Conservation (phyloP, 2,329 filamentous ascomycete species). For the Tolypocladium amazonense region DNA sequence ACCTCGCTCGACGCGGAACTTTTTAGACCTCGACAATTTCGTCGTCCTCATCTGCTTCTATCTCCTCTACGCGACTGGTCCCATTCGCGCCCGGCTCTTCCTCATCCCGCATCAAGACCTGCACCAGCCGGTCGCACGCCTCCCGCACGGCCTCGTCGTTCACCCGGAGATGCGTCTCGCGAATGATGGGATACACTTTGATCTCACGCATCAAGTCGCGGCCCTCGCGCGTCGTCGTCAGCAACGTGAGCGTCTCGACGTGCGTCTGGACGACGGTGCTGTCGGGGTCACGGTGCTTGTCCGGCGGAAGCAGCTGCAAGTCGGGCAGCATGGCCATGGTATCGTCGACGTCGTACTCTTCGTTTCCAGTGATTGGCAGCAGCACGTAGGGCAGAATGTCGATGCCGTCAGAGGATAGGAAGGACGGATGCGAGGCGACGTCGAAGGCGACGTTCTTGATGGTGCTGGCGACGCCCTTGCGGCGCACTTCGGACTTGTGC, state of each 20-base stretch:
- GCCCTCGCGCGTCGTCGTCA: constrained; percentile 68
- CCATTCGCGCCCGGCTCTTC: constrained; percentile 32
- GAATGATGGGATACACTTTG: constrained; percentile 80
- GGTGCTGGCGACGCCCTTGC: constrained; percentile 89
- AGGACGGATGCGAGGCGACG: constrained; percentile 56
- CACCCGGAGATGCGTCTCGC: constrained; percentile 73
- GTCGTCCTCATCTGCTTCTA: constrained; percentile 40
- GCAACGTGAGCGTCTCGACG: constrained; percentile 73
- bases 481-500: constrained; percentile 69
- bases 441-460: constrained; percentile 94
- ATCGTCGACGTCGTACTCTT: constrained; percentile 84
- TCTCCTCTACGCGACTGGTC: constrained; percentile 32
- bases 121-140: constrained; percentile 79
- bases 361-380: constrained; percentile 75
- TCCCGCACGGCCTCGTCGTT: constrained; percentile 73
- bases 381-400: constrained; percentile 83
- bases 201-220: constrained; percentile 64
- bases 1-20: not conserved
- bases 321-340: constrained; percentile 79
- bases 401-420: constrained; percentile 61
- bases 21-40: constrained; percentile 42
- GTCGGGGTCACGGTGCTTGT: constrained; percentile 78
- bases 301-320: constrained; percentile 76
- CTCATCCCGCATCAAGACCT: constrained; percentile 78
- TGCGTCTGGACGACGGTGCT: constrained; percentile 71